phyloP scores from a whole-genome alignment of 495 filamentous ascomycete genomes.

The Aspergillus kassunensis region DNA sequence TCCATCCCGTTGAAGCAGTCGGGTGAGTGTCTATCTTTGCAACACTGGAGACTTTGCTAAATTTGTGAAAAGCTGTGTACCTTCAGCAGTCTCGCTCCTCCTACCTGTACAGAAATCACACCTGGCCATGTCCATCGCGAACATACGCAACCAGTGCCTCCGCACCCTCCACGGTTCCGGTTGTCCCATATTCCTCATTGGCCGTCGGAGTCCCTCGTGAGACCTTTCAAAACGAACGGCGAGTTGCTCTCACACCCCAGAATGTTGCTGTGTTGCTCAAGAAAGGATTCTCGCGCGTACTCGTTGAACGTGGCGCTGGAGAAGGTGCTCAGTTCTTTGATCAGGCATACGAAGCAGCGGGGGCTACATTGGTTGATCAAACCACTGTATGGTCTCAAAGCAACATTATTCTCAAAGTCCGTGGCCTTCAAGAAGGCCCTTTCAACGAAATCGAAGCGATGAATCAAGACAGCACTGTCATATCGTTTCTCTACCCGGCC shows the following conservation, averaged over 20 bases:
- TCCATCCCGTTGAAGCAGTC: slow-evolving; percentile 15
- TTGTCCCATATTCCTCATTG: slow-evolving; percentile 61
- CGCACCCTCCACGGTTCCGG: slow-evolving; percentile 49
- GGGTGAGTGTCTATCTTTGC: slow-evolving; percentile 17
- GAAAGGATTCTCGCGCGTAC: slow-evolving; percentile 69
- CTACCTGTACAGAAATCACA: slow-evolving; percentile 8
- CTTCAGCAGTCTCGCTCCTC: slow-evolving; percentile 11
- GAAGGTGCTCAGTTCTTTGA: slow-evolving; percentile 67
- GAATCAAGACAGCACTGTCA: slow-evolving; percentile 60
- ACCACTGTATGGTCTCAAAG: slow-evolving; percentile 60
- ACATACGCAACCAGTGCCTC: slow-evolving; percentile 25
- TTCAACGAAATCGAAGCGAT: slow-evolving; percentile 58
- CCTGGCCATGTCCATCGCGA: slow-evolving; percentile 8
- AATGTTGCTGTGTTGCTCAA: slow-evolving; percentile 73
- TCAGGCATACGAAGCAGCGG: slow-evolving; percentile 64
- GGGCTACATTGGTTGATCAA: slow-evolving; percentile 64
- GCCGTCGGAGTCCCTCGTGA: slow-evolving; percentile 71
- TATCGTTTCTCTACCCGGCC: slow-evolving; percentile 70
- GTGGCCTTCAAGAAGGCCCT: slow-evolving; percentile 55
- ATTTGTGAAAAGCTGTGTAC: slow-evolving; percentile 15
- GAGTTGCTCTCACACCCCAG: slow-evolving; percentile 74
- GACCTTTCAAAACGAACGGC: slow-evolving; percentile 65
- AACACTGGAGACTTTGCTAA: neutral
- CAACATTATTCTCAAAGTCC: slow-evolving; percentile 76
- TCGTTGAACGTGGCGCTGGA: slow-evolving; percentile 74